Evolutionary conservation across 441 rosid species (phyloP).

Genomic region (Iberis amara): DNA sequence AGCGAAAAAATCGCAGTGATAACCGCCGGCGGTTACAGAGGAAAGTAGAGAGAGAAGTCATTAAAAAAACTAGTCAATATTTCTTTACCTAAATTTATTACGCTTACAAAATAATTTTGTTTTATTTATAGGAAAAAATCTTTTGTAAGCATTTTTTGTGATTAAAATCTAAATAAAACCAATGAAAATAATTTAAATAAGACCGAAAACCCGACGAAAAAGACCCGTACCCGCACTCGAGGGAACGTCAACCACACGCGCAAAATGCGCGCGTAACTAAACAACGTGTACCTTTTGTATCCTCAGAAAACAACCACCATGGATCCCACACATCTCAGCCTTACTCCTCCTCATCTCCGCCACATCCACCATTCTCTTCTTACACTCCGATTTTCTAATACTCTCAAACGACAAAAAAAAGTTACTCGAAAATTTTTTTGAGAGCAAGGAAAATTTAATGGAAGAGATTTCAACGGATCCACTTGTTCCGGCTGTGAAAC

Average conservation of each 20-base stretch:
- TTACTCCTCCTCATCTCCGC: conserved; percentile 20
- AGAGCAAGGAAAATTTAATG: conserved; percentile 28
- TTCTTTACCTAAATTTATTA: no score
- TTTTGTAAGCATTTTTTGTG: no score
- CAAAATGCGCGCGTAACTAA: conserved; percentile 20
- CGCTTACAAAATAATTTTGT: no score
- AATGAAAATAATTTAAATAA: conserved; percentile 2
- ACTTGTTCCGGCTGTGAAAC: conserved; percentile 73
- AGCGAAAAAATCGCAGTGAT: no score
- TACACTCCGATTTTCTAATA: conserved; percentile 10
- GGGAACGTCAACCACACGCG: conserved; percentile 26
- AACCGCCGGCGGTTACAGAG: no score
- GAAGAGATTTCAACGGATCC: conserved; percentile 69
- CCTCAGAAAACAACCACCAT: conserved; percentile 37
- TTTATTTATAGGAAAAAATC: no score
- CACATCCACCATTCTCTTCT: conserved; percentile 19
- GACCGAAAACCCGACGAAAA: conserved; percentile 22
- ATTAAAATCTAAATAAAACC: no score
- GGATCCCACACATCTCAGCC: conserved; percentile 30
- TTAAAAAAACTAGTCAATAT: no score
- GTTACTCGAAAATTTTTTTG: not conserved
- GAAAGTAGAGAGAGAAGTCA: no score
- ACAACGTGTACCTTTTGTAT: conserved; percentile 30
- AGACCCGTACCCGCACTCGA: conserved; percentile 4
- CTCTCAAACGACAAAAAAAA: not conserved